phyloP scores from a whole-genome alignment of 2,329 filamentous ascomycete genomes.

The Bipolaris cookei region DNA sequence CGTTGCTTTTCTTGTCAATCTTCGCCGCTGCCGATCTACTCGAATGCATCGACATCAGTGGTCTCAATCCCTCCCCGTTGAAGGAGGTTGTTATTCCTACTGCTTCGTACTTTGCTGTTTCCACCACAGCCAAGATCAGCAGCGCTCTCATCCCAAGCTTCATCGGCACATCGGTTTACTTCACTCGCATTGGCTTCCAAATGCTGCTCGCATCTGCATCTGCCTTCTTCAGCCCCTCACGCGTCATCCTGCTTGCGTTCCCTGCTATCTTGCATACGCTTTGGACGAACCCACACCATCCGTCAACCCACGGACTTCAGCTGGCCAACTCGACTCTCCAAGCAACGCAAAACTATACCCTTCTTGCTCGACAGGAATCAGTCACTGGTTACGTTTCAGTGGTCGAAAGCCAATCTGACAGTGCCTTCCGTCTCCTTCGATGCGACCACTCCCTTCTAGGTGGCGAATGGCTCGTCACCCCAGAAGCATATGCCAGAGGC shows the following conservation, averaged over 20 bases:
- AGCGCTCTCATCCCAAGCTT: slow-evolving; percentile 53
- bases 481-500: slow-evolving; percentile 46
- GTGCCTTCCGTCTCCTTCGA: slow-evolving; percentile 79
- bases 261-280: slow-evolving; percentile 76
- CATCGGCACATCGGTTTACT: slow-evolving; percentile 67
- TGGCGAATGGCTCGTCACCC: slow-evolving; percentile 80
- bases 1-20: slow-evolving; percentile 50
- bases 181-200: slow-evolving; percentile 76
- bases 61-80: slow-evolving; percentile 62
- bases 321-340: slow-evolving; percentile 70
- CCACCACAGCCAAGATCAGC: slow-evolving; percentile 52
- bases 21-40: slow-evolving; percentile 59
- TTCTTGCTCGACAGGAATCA: slow-evolving; percentile 84
- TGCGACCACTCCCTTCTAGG: slow-evolving; percentile 95
- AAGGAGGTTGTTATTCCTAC: slow-evolving; percentile 70
- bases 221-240: slow-evolving; percentile 70
- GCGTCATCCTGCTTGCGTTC: slow-evolving; percentile 68
- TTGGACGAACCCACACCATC: slow-evolving; percentile 75
- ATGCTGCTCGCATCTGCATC: slow-evolving; percentile 70
- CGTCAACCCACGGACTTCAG: slow-evolving; percentile 64
- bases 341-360: slow-evolving; percentile 68
- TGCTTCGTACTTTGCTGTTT: slow-evolving; percentile 70
- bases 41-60: slow-evolving; percentile 65
- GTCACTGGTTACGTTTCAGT: slow-evolving; percentile 92
- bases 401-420: slow-evolving; percentile 70